These are phyloP conservation scores for Lachancea quebecensis DNA, from an alignment of 805 yeast genomes.

Conservation along the genomic window DNA sequence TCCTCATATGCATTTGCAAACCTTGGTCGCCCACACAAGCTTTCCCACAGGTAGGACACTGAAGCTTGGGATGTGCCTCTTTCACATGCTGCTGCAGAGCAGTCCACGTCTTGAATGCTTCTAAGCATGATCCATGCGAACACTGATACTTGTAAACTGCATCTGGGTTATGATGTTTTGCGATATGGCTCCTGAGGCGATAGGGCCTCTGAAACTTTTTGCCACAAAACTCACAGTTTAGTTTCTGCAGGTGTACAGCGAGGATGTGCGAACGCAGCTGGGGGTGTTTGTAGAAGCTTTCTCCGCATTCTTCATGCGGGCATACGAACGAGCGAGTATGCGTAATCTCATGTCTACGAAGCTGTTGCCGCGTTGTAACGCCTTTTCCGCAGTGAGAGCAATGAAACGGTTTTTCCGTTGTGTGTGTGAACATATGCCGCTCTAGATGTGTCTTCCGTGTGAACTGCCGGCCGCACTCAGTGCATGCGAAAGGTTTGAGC, in stretches of 20 bases:
- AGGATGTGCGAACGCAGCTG: slow-evolving; percentile 66
- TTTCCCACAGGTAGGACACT: slow-evolving; percentile 59
- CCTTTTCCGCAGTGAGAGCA: slow-evolving; percentile 80
- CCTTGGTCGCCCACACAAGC: slow-evolving; percentile 69
- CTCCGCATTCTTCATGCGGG: slow-evolving; percentile 52
- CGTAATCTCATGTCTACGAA: slow-evolving; percentile 73
- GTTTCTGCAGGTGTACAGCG: slow-evolving; percentile 48
- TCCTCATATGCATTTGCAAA: slow-evolving; percentile 61
- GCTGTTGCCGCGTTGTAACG: slow-evolving; percentile 70
- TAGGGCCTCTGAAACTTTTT: slow-evolving; percentile 58
- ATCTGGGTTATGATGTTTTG: slow-evolving; percentile 53
- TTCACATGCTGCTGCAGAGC: slow-evolving; percentile 65
- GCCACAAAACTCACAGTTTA: slow-evolving; percentile 58
- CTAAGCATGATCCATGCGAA: slow-evolving; percentile 53
- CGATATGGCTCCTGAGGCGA: slow-evolving; percentile 58
- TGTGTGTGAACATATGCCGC: slow-evolving; percentile 65
- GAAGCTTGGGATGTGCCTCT: slow-evolving; percentile 62
- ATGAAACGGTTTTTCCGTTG: slow-evolving; percentile 56
- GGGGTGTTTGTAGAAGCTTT: slow-evolving; percentile 67
- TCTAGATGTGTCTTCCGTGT: slow-evolving; percentile 73
- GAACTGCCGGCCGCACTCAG: slow-evolving; percentile 57
- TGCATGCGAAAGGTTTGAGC: slow-evolving; percentile 69
- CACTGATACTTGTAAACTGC: slow-evolving; percentile 42
- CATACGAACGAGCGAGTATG: slow-evolving; percentile 67
- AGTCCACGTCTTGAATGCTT: slow-evolving; percentile 62